Percentiles rank a stretch among this genome's conserved stretches.
These are phyloP conservation scores for Parietichytrium sp. DNA, from an alignment of 108 stramenopile genomes.

Conservation along the genomic window DNA sequence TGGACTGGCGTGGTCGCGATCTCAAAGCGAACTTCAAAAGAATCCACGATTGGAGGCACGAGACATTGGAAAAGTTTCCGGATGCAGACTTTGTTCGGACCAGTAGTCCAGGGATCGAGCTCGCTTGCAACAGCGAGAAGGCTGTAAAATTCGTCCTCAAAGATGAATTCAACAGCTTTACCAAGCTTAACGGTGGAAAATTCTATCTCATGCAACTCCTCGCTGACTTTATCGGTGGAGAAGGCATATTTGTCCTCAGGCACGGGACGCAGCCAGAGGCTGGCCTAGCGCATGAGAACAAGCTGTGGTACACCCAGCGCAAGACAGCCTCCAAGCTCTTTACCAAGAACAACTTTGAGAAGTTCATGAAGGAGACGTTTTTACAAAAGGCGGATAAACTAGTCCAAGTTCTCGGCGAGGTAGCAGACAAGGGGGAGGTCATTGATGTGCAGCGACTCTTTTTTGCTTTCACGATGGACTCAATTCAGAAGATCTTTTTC, in stretches of 20 bases:
- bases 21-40: not conserved
- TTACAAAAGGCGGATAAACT: not conserved
- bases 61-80: not conserved
- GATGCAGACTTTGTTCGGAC: not conserved
- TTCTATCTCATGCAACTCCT: not conserved
- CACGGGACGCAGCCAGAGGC: not conserved
- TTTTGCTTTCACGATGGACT: not conserved
- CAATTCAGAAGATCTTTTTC: slow-evolving; percentile 20
- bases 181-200: not conserved
- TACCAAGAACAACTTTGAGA: not conserved
- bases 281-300: too few relatives aligned
- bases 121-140: not conserved
- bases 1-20: not conserved
- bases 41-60: not conserved
- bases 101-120: too few relatives aligned
- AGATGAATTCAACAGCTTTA: not conserved
- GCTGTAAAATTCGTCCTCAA: not conserved
- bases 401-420: not conserved
- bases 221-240: not conserved
- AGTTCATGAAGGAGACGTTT: not conserved
- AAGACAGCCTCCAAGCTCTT: not conserved
- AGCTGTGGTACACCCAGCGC: not conserved
- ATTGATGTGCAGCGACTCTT: not conserved
- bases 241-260: not conserved
- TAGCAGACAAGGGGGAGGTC: not conserved